Evolutionary conservation across 768 basidiomycete genomes (phyloP), one percentile per base, ranked within the genome.

Genomic region (Rhodocollybia butyracea): DNA sequence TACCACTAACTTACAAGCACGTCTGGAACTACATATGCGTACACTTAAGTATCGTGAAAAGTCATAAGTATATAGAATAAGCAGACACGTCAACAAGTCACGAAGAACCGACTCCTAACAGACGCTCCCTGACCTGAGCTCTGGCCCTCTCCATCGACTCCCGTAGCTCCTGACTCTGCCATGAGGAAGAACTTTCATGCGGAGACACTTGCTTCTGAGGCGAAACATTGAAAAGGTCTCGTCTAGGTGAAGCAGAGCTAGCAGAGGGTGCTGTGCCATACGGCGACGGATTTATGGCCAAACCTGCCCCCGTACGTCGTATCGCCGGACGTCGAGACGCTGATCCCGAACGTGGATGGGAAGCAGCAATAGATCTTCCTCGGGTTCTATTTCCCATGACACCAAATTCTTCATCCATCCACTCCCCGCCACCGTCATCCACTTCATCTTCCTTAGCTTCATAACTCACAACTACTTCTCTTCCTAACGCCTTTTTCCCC

Each of bases 391-490:
- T 26, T 12, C 42, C 41, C 19, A 21, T 36, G 24, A 12, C 21
- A 11, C 43, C 41, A 34, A 46, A 43, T 17, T 36, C 43, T 40
- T 88, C 86, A 52, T 91, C 89, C 55, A 86, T 85, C 91, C 91
- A 93, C 2, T 74, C 77, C 7, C 82, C 88, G 6, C 75, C 77
- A 2, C 88, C 90, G 63, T 91, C 89, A 58, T 91, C 91, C 3
- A 84, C 80, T 61, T 85, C 85, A 56, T 91, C 89, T 60, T 89
- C 88, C 54, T 84, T 75, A 3, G 77, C 75, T 45, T 91, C 89
- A 57, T 83, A 84, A 80, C 85, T 82, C 3, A 91, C 82, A 8
- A 93, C 90, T 15, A 94, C 77, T 65, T 93, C 89, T n/a, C 79
- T 74, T 13, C 80, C 82, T 6, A 94, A 76, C 0, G 91, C 91